Evolutionary conservation across 306 rosid genomes (phyloP), one percentile per base, ranked within the genome.

Genomic region (Dicorynia guianensis): DNA sequence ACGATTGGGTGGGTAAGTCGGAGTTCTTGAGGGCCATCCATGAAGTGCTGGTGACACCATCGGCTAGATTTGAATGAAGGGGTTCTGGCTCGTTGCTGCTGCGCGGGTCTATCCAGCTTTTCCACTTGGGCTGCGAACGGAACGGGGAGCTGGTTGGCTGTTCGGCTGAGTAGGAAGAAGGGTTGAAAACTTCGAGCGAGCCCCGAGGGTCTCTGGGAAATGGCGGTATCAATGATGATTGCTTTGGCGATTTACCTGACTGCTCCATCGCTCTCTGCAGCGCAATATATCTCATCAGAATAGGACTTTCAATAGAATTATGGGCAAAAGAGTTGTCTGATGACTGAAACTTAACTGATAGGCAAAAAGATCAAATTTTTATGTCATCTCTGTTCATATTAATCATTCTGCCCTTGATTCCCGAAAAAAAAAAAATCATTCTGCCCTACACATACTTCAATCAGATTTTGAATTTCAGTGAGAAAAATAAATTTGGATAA

Each of bases 181-280:
- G 99, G 61, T 87, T 95, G 87, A 95, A 95, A 38, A 92, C 92
- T 76, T 95, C 99, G 34, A 95, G 93, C 0, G 99, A 95, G 61
- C 97, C 92, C 0, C 98, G 93, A 15, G 89, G 87, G 69, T 90
- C 97, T 69, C 97, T 81, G 0, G 88, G 87, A 34, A 86, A 80
- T 52, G 97, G 86, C 13, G 88, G 63, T 54, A 19, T 80, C 18
- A 17, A 30, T 11, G 91, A 13, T 18, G 85, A 79, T 50, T 84
- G 81, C 36, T 88, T 78, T 12, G 63, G 33, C 36, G 87, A 13
- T 33, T 72, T 83, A 8, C 79, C 87, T 34, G 85, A 42, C 9
- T 70, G 72, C 39, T 88, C 90, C 96, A 88, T 88, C 58, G 5
- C 56, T 18, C 63, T 69, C 86, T 85, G 80, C 55, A 2, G 30